Evolutionary conservation across 177 flowering plant species (phyloP).

Genomic region (Vitis hybrid): DNA sequence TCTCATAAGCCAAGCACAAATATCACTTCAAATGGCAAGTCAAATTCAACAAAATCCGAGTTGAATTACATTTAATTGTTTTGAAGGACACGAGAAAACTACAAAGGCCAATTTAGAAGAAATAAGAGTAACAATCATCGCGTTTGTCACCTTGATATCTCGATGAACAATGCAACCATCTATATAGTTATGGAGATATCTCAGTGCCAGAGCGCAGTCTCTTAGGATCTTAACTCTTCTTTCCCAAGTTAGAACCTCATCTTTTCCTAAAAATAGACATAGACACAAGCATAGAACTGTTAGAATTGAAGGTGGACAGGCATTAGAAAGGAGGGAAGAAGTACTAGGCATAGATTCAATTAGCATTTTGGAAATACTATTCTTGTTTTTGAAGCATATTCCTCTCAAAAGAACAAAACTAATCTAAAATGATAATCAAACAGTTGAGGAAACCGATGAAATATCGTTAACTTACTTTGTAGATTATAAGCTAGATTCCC

Average conservation of each 20-base stretch:
- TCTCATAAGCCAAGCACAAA: background rate
- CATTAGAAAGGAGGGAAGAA: background rate
- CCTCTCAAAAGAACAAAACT: too few relatives aligned
- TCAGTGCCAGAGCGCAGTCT: conserved; percentile 61
- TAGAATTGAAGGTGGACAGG: too few relatives aligned
- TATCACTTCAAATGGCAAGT: background rate
- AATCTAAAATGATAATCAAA: background rate
- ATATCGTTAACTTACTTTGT: conserved; percentile 31
- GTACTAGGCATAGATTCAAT: background rate
- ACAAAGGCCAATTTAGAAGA: too few relatives aligned
- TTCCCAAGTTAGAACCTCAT: conserved; percentile 49
- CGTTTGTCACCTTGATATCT: conserved; percentile 60
- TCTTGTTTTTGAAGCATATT: background rate
- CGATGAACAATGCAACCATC: conserved; percentile 77
- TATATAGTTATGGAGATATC: conserved; percentile 54
- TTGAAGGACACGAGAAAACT: too few relatives aligned
- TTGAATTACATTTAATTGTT: too few relatives aligned
- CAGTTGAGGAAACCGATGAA: background rate
- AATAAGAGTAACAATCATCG: background rate
- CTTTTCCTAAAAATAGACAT: conserved; percentile 37
- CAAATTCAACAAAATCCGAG: background rate
- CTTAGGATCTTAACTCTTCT: conserved; percentile 60
- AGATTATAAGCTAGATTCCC: conserved; percentile 73
- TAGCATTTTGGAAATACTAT: background rate
- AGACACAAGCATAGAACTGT: too few relatives aligned